Evolutionary conservation across 345 rosid species (phyloP).

Genomic region (Rhodamnia rubescens): DNA sequence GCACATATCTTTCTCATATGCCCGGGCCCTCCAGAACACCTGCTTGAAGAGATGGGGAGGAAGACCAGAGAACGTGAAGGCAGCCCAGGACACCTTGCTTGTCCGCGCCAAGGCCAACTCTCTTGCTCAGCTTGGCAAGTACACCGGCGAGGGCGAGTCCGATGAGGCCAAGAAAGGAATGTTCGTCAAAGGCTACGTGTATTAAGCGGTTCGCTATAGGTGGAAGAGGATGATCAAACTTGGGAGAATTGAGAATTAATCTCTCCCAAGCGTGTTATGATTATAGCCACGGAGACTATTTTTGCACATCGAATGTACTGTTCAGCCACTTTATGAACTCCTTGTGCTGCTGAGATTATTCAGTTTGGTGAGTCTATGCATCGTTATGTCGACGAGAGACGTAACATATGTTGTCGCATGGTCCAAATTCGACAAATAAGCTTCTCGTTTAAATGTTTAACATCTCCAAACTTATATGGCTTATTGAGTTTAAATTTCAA

Average conservation of each 20-base stretch:
- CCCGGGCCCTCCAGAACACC: conserved; percentile 11
- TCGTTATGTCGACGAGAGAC: not conserved
- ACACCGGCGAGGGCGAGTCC: conserved; percentile 9
- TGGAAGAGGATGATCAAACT: not conserved
- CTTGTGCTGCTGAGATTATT: not conserved
- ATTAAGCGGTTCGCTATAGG: not conserved
- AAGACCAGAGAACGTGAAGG: conserved; percentile 4
- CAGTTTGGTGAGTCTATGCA: not conserved
- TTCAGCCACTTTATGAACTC: not conserved
- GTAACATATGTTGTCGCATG: too few species aligned
- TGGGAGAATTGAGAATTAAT: not conserved
- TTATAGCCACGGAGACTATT: not conserved
- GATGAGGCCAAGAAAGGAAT: conserved; percentile 13
- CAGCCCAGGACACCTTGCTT: conserved; percentile 5
- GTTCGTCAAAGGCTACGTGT: conserved; percentile 12
- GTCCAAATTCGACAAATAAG: too few species aligned
- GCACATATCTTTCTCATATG: conserved; percentile 11
- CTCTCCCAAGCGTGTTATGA: not conserved
- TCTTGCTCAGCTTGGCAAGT: conserved; percentile 11
- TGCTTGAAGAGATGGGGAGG: conserved; percentile 15
- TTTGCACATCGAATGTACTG: not conserved
- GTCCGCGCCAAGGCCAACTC: conserved; percentile 10
- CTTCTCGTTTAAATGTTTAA: too few species aligned
- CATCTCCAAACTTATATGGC: too few species aligned
- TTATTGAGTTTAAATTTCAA: too few species aligned